Conservation (phyloP, 768 basidiomycete genomes). For the Cystobasidium tubakii region DNA sequence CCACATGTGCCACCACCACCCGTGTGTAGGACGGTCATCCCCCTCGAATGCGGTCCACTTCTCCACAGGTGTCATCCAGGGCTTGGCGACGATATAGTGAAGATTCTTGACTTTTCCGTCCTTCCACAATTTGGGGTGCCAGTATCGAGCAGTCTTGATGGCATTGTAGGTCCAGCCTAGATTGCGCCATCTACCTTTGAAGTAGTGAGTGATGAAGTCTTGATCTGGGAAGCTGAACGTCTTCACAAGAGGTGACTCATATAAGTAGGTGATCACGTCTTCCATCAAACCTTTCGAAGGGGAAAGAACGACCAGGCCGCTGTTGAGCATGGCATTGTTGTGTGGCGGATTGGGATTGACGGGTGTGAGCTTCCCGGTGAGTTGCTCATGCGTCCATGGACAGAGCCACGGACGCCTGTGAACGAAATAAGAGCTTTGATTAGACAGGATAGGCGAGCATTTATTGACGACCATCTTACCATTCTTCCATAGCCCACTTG, state of each 20-base stretch:
- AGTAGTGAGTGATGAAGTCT: conserved; percentile 75
- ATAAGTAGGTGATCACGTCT: conserved; percentile 58
- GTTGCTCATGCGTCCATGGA: conserved; percentile 59
- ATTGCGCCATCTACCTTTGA: conserved; percentile 55
- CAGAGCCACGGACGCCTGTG: conserved; percentile 87
- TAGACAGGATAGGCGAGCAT: neutral
- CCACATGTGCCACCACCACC: conserved; percentile 77
- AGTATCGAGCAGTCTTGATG: conserved; percentile 68
- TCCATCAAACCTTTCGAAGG: conserved; percentile 62
- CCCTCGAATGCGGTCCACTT: conserved; percentile 43
- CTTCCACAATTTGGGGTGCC: conserved; percentile 69
- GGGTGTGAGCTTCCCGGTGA: conserved; percentile 52
- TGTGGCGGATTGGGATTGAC: conserved; percentile 58
- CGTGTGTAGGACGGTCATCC: conserved; percentile 54
- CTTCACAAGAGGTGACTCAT: conserved; percentile 56
- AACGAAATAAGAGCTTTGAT: neutral
- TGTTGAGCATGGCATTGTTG: conserved; percentile 78
- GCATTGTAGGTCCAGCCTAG: conserved; percentile 86
- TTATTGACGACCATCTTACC: conserved; percentile 54
- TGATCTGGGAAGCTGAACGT: conserved; percentile 81
- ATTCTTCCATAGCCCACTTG: conserved; percentile 53
- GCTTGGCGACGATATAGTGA: conserved; percentile 84
- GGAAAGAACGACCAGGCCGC: conserved; percentile 75
- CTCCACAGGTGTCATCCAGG: conserved; percentile 63
- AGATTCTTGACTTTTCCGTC: conserved; percentile 79